Evolutionary conservation across 768 basidiomycete species (phyloP).

Genomic region (Russula olivacea): DNA sequence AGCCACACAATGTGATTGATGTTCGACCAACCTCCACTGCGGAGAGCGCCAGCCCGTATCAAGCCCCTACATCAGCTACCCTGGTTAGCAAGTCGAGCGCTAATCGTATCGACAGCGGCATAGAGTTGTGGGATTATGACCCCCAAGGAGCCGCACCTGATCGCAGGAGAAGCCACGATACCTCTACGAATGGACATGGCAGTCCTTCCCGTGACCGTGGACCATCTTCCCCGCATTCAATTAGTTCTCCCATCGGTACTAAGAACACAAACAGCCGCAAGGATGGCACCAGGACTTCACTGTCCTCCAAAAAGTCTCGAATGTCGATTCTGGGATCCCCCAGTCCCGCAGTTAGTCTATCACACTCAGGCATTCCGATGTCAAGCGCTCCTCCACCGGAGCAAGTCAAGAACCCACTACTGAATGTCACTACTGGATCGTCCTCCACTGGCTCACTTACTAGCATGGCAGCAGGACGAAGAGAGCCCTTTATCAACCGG

Average conservation of each 20-base stretch:
- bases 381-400: neutral
- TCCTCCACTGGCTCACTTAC: neutral
- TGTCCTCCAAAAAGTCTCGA: neutral
- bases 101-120: slow-evolving; percentile 17
- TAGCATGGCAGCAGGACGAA: neutral
- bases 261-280: neutral
- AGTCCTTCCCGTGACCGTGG: neutral
- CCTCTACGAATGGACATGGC: neutral
- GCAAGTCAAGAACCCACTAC: neutral
- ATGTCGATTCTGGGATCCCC: neutral
- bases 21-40: neutral
- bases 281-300: neutral
- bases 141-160: neutral
- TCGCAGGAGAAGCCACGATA: neutral
- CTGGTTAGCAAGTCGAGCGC: neutral
- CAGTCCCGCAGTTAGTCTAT: neutral
- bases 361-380: neutral
- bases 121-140: slow-evolving; percentile 18
- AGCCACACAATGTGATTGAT: neutral
- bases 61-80: neutral
- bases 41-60: neutral
- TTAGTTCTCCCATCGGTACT: neutral
- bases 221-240: neutral
- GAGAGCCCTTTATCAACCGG: slow-evolving; percentile 17
- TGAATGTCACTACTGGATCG: neutral